A percentile compares a stretch with the other conserved stretches of the same genome.
These are phyloP conservation scores for Calonectria pseudoturangicola DNA, from an alignment of 2,329 filamentous ascomycete genomes.

Conservation along the genomic window DNA sequence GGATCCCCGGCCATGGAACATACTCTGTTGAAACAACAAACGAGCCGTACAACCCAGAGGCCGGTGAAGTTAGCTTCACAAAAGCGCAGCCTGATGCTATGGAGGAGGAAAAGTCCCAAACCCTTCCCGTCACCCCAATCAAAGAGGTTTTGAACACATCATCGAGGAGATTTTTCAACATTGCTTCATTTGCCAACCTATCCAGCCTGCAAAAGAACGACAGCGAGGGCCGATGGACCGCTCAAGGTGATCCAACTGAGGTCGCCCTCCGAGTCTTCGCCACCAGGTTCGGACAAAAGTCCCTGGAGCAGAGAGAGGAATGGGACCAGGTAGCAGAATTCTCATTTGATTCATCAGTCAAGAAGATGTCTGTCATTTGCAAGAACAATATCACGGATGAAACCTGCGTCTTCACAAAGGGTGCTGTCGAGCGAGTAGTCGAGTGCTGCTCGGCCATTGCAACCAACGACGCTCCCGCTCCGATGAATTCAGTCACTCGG, in stretches of 20 bases:
- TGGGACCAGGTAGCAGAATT: constrained; percentile 80
- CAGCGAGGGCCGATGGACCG: constrained; percentile 73
- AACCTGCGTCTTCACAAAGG: constrained; percentile 75
- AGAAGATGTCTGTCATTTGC: constrained; percentile 86
- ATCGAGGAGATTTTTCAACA: constrained; percentile 75
- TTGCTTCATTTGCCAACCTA: constrained; percentile 80
- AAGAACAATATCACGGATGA: constrained; percentile 61
- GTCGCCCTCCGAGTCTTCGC: constrained; percentile 86
- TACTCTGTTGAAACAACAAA: constrained; percentile 57
- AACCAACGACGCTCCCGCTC: constrained; percentile 61
- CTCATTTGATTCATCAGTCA: constrained; percentile 83
- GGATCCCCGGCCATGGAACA: constrained; percentile 56
- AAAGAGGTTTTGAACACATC: constrained; percentile 66
- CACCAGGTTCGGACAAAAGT: constrained; percentile 77
- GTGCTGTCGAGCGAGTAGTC: constrained; percentile 80
- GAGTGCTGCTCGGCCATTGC: constrained; percentile 73
- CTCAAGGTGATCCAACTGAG: constrained; percentile 78
- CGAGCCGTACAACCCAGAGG: constrained; percentile 56
- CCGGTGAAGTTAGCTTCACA: constrained; percentile 48
- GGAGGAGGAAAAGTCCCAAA: constrained; percentile 31
- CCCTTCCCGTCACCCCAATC: background rate
- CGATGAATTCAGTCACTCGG: constrained; percentile 61
- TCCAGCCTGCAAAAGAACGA: constrained; percentile 71
- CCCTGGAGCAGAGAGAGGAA: constrained; percentile 72
- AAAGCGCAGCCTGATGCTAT: constrained; percentile 43